These are phyloP conservation scores for Talaromyces liani DNA, from an alignment of 495 filamentous ascomycete species.

Conservation along the genomic window DNA sequence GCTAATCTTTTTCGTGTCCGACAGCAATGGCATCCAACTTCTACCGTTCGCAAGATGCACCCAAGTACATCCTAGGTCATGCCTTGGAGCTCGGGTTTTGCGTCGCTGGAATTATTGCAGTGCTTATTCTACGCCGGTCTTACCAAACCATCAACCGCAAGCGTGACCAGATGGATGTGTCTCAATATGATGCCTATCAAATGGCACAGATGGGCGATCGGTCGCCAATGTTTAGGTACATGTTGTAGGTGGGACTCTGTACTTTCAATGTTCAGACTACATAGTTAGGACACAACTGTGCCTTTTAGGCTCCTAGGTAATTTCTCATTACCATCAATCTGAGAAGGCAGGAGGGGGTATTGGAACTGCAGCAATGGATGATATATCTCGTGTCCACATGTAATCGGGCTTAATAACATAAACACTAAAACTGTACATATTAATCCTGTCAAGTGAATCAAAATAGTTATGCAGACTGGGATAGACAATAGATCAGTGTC, in stretches of 20 bases:
- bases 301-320: background rate
- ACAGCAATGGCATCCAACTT: constrained; percentile 69
- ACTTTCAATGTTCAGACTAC: background rate
- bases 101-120: constrained; percentile 50
- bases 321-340: too few relatives aligned
- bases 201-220: constrained; percentile 55
- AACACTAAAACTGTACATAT: background rate
- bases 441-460: background rate
- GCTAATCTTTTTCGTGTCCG: constrained; percentile 5
- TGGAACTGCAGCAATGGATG: too few relatives aligned
- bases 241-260: constrained; percentile 17
- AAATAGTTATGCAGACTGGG: background rate
- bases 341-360: too few relatives aligned
- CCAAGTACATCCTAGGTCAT: constrained; percentile 62
- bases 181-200: constrained; percentile 37
- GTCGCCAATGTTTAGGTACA: constrained; percentile 59
- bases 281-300: background rate
- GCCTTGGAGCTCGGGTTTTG: constrained; percentile 62
- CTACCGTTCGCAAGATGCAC: constrained; percentile 57
- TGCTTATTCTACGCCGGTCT: constrained; percentile 42
- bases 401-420: background rate
- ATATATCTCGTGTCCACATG: too few relatives aligned
- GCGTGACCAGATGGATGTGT: constrained; percentile 44
- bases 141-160: constrained; percentile 55
- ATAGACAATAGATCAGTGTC: background rate